Percentiles rank a stretch among this genome's conserved stretches.
phyloP scores from a whole-genome alignment of 352 stramenopile genomes.

The Phytophthora pini region DNA sequence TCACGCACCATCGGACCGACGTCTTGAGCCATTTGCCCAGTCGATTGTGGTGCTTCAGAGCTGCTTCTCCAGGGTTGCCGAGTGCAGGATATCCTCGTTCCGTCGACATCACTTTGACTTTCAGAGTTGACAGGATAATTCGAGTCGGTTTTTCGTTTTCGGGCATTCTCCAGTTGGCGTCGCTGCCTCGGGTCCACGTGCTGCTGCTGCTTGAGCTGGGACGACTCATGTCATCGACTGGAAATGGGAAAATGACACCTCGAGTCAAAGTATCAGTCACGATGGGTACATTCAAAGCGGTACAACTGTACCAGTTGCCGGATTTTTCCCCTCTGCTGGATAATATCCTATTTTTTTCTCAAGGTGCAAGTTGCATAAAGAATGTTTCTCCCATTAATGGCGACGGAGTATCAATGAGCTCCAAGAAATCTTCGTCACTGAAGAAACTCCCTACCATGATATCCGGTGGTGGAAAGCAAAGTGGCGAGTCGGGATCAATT shows the following conservation, averaged over 20 bases:
- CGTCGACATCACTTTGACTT: conserved; percentile 10
- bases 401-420: not conserved
- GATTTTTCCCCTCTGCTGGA: too few species aligned
- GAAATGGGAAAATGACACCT: not conserved
- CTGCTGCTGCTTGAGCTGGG: conserved; percentile 1
- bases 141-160: not conserved
- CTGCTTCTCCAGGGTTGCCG: not conserved
- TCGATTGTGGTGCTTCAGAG: not conserved
- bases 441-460: not conserved
- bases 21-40: conserved; percentile 8
- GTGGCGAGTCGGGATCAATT: not conserved
- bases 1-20: conserved; percentile 17
- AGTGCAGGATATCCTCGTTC: not conserved
- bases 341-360: too few species aligned
- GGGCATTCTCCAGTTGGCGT: conserved; percentile 1
- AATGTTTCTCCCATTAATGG: too few species aligned
- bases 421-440: conserved; percentile 8
- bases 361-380: too few species aligned
- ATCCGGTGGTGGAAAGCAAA: conserved; percentile 15
- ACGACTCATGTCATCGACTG: not conserved
- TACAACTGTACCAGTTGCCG: conserved; percentile 13
- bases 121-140: conserved; percentile 11
- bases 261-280: not conserved
- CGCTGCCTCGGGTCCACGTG: conserved; percentile 5
- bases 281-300: conserved; percentile 9